These are phyloP conservation scores for Monilinia aucupariae DNA, from an alignment of 2,329 filamentous ascomycete species.

Conservation along the genomic window DNA sequence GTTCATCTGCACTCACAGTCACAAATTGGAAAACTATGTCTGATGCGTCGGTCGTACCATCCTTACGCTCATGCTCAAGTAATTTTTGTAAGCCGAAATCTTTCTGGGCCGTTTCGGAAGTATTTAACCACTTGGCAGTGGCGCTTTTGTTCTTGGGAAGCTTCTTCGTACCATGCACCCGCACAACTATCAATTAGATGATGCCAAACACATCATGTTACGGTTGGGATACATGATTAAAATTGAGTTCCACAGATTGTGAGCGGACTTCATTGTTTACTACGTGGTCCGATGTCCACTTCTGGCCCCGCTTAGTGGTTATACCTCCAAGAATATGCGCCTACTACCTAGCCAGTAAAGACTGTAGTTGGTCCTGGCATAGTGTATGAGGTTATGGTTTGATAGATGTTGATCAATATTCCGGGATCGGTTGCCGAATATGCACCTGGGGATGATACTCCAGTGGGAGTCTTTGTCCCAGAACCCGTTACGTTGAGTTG, in stretches of 20 bases:
- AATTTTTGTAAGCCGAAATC: neutral
- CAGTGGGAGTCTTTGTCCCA: neutral
- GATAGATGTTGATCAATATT: slow-evolving; percentile 43
- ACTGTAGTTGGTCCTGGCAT: slow-evolving; percentile 32
- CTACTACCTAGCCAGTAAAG: slow-evolving; percentile 10
- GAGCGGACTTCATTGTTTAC: neutral
- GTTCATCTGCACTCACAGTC: neutral
- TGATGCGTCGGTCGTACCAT: neutral
- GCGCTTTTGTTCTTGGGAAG: neutral
- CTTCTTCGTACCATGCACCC: neutral
- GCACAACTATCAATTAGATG: neutral
- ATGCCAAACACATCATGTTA: neutral
- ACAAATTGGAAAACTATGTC: neutral
- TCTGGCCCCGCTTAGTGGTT: neutral
- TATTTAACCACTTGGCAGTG: neutral
- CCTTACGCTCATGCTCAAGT: neutral
- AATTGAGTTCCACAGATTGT: too few species aligned
- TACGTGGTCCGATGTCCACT: neutral
- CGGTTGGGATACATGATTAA: neutral
- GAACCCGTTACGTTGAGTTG: slow-evolving; percentile 10
- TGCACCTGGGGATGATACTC: slow-evolving; percentile 3
- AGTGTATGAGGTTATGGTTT: slow-evolving; percentile 27
- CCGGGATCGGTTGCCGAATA: slow-evolving; percentile 39
- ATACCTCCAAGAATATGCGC: neutral
- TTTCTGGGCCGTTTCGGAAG: neutral